These are phyloP conservation scores for Echium plantagineum DNA, from an alignment of 257 asterid genomes.

Conservation along the genomic window DNA sequence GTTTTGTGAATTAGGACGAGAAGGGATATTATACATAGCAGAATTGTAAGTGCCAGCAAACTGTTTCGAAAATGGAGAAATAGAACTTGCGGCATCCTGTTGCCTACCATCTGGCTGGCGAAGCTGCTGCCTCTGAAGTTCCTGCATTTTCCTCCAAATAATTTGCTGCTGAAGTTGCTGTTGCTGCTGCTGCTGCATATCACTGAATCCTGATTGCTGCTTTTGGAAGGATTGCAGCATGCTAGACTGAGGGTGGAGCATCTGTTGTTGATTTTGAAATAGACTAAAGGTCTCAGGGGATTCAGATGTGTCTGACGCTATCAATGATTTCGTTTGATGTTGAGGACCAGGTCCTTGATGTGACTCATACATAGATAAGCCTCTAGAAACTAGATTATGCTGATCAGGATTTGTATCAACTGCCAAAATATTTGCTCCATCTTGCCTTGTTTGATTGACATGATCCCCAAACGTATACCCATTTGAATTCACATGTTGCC, in stretches of 20 bases:
- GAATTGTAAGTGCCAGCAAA: background rate
- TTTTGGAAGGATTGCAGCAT: conserved; percentile 54
- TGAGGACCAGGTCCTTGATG: conserved; percentile 50
- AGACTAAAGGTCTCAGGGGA: conserved; percentile 68
- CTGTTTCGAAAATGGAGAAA: background rate
- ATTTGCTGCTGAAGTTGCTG: conserved; percentile 72
- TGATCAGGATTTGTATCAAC: conserved; percentile 53
- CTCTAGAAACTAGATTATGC: conserved; percentile 35
- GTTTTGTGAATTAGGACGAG: background rate
- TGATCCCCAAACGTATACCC: conserved; percentile 57
- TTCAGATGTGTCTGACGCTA: conserved; percentile 37
- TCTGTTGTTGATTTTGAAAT: conserved; percentile 81
- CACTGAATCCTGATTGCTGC: conserved; percentile 58
- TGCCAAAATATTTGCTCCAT: conserved; percentile 50
- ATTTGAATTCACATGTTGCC: conserved; percentile 49
- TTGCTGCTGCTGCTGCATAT: conserved; percentile 76
- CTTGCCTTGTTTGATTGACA: conserved; percentile 46
- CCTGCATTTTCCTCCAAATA: conserved; percentile 38
- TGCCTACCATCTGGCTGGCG: conserved; percentile 18
- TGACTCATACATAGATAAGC: conserved; percentile 42
- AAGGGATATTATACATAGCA: background rate
- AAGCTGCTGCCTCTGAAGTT: conserved; percentile 21
- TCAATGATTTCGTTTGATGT: conserved; percentile 45
- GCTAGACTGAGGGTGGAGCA: conserved; percentile 55
- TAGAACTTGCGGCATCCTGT: background rate